A percentile compares a stretch with the other conserved stretches of the same genome.
Evolutionary conservation across 169 alveolate species (phyloP).

Genomic region (Plasmodium yoelii): DNA sequence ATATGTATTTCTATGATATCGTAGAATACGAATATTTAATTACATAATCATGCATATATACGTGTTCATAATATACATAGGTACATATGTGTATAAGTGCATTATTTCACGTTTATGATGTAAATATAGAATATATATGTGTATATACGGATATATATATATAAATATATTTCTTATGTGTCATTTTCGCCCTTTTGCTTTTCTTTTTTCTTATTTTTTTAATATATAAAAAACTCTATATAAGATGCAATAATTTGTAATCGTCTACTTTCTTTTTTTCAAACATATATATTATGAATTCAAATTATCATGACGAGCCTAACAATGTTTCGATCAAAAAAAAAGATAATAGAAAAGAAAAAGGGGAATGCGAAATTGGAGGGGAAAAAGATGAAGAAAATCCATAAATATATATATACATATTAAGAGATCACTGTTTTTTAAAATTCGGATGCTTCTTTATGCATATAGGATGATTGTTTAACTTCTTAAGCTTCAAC

Average conservation of each 20-base stretch:
- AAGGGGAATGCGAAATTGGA: background rate
- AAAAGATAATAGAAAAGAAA: conserved; percentile 6
- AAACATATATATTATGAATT: conserved; percentile 7
- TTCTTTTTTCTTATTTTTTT: conserved; percentile 6
- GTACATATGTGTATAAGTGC: background rate
- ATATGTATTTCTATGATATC: conserved; percentile 58
- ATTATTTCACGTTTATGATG: conserved; percentile 3
- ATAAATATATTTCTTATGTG: background rate
- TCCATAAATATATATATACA: conserved; percentile 8
- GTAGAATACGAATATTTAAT: conserved; percentile 12
- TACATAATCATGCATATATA: conserved; percentile 19
- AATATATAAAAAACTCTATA: conserved; percentile 11
- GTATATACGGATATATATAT: conserved; percentile 9
- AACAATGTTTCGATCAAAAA: conserved; percentile 27
- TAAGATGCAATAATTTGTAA: conserved; percentile 17
- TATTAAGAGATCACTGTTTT: background rate
- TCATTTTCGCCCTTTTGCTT: conserved; percentile 2
- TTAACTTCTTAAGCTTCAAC: conserved; percentile 56
- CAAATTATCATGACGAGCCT: conserved; percentile 39
- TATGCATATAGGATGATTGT: background rate
- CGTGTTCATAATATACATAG: background rate
- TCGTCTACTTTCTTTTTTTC: conserved; percentile 5
- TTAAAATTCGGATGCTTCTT: conserved; percentile 6
- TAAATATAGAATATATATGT: conserved; percentile 11
- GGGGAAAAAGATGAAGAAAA: background rate